These are phyloP conservation scores for Pyrrhoderma lamaoense DNA, from an alignment of 1,284 basidiomycete species.

Conservation along the genomic window DNA sequence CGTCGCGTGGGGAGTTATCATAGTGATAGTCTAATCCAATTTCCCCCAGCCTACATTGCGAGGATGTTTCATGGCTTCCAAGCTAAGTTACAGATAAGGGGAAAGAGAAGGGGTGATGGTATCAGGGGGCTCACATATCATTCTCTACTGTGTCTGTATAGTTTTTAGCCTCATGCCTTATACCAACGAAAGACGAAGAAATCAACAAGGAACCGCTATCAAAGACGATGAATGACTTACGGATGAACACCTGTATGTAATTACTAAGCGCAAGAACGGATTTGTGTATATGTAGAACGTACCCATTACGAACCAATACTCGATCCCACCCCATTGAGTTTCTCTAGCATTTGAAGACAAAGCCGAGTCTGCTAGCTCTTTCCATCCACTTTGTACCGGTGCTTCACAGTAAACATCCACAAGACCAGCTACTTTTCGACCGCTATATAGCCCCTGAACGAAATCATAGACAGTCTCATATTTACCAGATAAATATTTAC, in stretches of 20 bases:
- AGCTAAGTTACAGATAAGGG: conserved; percentile 30
- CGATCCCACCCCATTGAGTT: conserved; percentile 51
- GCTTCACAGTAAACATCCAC: conserved; percentile 84
- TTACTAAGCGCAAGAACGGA: neutral
- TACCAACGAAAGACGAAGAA: no score
- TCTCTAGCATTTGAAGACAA: conserved; percentile 39
- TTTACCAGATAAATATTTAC: conserved; percentile 48
- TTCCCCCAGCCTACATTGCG: conserved; percentile 81
- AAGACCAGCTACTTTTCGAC: conserved; percentile 51
- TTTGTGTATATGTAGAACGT: conserved; percentile 22
- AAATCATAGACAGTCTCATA: conserved; percentile 56
- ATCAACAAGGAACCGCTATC: neutral
- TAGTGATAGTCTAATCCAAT: conserved; percentile 84
- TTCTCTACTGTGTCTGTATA: conserved; percentile 64
- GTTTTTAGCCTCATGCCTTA: conserved; percentile 60
- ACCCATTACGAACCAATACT: conserved; percentile 77
- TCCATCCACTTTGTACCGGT: conserved; percentile 53
- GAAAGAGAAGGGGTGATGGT: neutral
- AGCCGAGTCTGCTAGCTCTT: conserved; percentile 67
- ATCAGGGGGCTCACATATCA: conserved; percentile 49
- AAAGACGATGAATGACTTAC: conserved; percentile 33
- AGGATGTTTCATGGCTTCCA: conserved; percentile 70
- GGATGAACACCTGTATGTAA: conserved; percentile 69
- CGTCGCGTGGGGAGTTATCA: conserved; percentile 59
- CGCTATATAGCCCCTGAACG: conserved; percentile 51